phyloP scores from a whole-genome alignment of 257 asterid genomes.

The Prunella vulgaris region DNA sequence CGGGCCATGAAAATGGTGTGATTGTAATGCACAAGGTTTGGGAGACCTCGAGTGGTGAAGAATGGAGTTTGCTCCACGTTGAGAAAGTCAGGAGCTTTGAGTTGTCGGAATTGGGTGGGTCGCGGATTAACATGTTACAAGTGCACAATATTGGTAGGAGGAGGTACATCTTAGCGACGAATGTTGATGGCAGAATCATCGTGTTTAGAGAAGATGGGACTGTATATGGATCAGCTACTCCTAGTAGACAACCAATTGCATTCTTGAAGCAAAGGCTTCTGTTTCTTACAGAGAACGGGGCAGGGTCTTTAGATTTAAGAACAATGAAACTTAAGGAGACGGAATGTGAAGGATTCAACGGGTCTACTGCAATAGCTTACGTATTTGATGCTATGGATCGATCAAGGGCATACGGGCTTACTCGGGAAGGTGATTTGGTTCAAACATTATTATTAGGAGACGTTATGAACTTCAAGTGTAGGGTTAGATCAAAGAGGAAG shows the following conservation, averaged over 20 bases:
- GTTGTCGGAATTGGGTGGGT: constrained; percentile 34
- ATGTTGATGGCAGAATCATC: constrained; percentile 48
- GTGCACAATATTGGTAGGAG: constrained; percentile 86
- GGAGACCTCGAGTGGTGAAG: constrained; percentile 68
- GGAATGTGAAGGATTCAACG: constrained; percentile 81
- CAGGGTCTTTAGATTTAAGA: constrained; percentile 92
- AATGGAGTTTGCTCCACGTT: constrained; percentile 46
- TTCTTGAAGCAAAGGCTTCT: constrained; percentile 91
- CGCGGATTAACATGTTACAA: constrained; percentile 47
- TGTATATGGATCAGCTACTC: constrained; percentile 50
- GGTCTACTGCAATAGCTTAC: constrained; percentile 50
- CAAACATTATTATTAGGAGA: constrained; percentile 81
- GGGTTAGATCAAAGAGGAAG: constrained; percentile 72
- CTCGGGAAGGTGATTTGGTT: constrained; percentile 69
- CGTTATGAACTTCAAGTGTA: constrained; percentile 80
- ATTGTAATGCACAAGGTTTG: constrained; percentile 70
- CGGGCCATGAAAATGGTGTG: constrained; percentile 73
- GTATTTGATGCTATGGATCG: constrained; percentile 80
- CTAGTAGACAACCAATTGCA: constrained; percentile 57
- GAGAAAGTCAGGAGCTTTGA: constrained; percentile 51
- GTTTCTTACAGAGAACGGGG: constrained; percentile 86
- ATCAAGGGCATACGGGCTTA: constrained; percentile 81
- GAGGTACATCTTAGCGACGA: constrained; percentile 59
- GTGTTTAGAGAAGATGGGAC: constrained; percentile 71
- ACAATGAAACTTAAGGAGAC: constrained; percentile 83